phyloP scores from a whole-genome alignment of 2,329 filamentous ascomycete genomes.

The Fusarium sp. region DNA sequence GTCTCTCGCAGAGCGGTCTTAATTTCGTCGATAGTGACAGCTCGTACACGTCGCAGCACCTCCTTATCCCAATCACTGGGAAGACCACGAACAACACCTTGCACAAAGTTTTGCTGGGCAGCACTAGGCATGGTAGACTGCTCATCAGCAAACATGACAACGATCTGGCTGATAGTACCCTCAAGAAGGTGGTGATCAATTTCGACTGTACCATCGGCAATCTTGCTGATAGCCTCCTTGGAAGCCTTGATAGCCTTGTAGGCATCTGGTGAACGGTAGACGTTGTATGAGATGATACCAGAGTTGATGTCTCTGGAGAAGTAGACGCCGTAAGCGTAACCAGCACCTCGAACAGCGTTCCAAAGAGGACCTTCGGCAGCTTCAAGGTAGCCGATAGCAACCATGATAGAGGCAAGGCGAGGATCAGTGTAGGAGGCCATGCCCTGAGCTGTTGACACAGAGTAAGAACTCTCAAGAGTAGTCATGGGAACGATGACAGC shows the following conservation, averaged over 20 bases:
- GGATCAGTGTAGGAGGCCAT: conserved; percentile 81
- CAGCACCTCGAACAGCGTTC: conserved; percentile 91
- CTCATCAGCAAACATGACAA: conserved; percentile 86
- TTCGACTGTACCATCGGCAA: conserved; percentile 75
- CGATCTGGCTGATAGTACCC: conserved; percentile 89
- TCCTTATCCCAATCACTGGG: conserved; percentile 81
- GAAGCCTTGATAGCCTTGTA: conserved; percentile 86
- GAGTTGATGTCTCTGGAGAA: conserved; percentile 83
- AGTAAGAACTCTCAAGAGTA: conserved; percentile 91
- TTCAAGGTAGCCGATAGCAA: conserved; percentile 91
- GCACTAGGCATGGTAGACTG: conserved; percentile 86
- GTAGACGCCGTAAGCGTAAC: conserved; percentile 88
- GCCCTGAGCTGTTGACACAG: conserved; percentile 78
- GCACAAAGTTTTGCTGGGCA: conserved; percentile 84
- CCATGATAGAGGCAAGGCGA: conserved; percentile 82
- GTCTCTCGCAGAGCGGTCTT: conserved; percentile 77
- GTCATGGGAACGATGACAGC: conserved; percentile 89
- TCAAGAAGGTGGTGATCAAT: conserved; percentile 88
- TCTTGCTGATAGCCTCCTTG: conserved; percentile 77
- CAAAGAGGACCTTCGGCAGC: conserved; percentile 94
- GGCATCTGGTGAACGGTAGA: conserved; percentile 90
- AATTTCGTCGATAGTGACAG: conserved; percentile 81
- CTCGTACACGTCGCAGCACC: conserved; percentile 80
- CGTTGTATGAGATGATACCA: conserved; percentile 83
- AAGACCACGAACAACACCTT: conserved; percentile 80